A percentile compares a stretch with the other conserved stretches of the same genome.
phyloP scores from a whole-genome alignment of 2,329 filamentous ascomycete genomes.

The Albophoma yamanashiensis region DNA sequence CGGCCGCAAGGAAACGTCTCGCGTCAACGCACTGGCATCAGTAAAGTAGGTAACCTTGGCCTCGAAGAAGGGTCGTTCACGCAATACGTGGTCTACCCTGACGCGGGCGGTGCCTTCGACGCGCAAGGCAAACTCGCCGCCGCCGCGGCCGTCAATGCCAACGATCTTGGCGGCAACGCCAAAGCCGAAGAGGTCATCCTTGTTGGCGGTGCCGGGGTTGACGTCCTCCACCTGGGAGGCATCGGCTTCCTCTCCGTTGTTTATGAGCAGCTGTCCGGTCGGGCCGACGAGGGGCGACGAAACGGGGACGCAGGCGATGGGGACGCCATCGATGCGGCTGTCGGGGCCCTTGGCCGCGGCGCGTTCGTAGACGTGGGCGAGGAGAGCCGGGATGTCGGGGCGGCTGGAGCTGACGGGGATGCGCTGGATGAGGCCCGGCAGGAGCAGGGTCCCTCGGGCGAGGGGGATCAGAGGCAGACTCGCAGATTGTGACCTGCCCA shows the following conservation, averaged over 20 bases:
- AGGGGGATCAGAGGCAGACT: constrained; percentile 72
- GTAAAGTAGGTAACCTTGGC: constrained; percentile 62
- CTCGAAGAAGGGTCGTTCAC: constrained; percentile 80
- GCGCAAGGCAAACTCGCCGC: constrained; percentile 68
- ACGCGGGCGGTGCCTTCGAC: constrained; percentile 80
- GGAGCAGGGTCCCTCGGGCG: constrained; percentile 66
- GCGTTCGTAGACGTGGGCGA: constrained; percentile 75
- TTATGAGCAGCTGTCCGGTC: constrained; percentile 66
- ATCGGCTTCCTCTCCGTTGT: constrained; percentile 46
- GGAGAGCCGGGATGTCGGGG: constrained; percentile 77
- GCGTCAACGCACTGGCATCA: constrained; percentile 48
- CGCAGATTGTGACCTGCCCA: constrained; percentile 30
- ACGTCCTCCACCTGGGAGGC: constrained; percentile 31
- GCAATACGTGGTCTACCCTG: constrained; percentile 50
- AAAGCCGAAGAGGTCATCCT: constrained; percentile 68
- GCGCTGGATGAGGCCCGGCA: constrained; percentile 77
- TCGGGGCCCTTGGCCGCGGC: constrained; percentile 57
- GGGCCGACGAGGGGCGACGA: constrained; percentile 62
- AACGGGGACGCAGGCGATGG: constrained; percentile 81
- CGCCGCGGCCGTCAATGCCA: constrained; percentile 64
- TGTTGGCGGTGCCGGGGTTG: constrained; percentile 49
- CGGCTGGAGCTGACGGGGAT: constrained; percentile 71
- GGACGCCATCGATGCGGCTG: constrained; percentile 54
- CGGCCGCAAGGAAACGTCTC: background rate
- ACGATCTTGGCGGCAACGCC: constrained; percentile 74